Evolutionary conservation across 805 yeast genomes (phyloP), one percentile per base, ranked within the genome.

Genomic region (Kodamaea leandrae): DNA sequence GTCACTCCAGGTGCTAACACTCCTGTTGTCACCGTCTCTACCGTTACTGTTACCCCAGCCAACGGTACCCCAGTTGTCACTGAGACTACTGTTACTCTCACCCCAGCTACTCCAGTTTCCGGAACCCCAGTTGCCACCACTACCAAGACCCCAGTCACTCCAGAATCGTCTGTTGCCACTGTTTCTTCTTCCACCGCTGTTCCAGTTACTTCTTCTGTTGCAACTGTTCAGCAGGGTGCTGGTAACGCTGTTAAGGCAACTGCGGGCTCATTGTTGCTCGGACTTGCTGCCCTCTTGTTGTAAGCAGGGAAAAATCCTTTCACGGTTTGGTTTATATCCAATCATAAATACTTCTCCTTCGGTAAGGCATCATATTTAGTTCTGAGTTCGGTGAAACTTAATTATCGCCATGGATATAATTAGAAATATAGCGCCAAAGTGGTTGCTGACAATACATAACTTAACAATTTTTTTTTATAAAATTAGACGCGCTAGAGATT

Each of bases 41-140:
- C 70, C 36, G 68, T 66, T 52, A 45, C 61, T 29, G 60, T 63
- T 47, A 61, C 66, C 46, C 65, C 65, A 36, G 13, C 24, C 34
- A 26, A 26, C 14, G 27, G 9, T 8, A 32, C 36, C 14, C 6
- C 21, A 7, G 34, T 26, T 8, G 29, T 7, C 6, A n/a, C 14
- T 26, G 29, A 6, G 13, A n/a, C 29, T 13, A 26, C 29, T n/a
- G 29, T 7, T 8, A 26, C 29, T 49, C 33, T 57, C 54, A n/a
- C 28, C 15, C 32, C 32, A n/a, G 33, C 12, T 19, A 7, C 21
- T n/a, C 37, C 32, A 15, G n/a, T 18, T 18, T 17, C 33, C 14
- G 21, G 13, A n/a, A 17, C 20, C 33, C 29, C 33, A 13, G 37
- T 28, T 32, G 18, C 25, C 21, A n/a, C 27, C 14, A 21, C 24